Conservation (phyloP, 495 filamentous ascomycete species). For the Parmelia sp. region DNA sequence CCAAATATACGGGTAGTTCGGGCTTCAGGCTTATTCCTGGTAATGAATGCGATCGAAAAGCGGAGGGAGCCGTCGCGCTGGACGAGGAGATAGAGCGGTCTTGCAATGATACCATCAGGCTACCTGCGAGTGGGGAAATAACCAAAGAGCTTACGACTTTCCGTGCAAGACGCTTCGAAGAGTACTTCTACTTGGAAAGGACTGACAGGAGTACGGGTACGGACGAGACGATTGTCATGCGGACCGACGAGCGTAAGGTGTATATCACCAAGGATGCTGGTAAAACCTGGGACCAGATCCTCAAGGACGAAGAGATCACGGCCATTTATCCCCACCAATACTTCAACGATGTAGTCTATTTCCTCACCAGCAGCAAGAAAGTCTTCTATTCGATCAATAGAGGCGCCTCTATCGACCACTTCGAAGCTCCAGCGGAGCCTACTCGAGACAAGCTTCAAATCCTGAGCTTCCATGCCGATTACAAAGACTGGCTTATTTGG, state of each 20-base stretch:
- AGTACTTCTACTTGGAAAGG: slow-evolving; percentile 81
- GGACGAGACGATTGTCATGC: slow-evolving; percentile 83
- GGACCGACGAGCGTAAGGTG: slow-evolving; percentile 56
- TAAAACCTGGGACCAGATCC: slow-evolving; percentile 67
- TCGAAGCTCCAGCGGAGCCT: slow-evolving; percentile 53
- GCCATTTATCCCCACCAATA: slow-evolving; percentile 68
- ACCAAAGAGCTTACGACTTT: slow-evolving; percentile 50
- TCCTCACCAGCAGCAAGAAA: slow-evolving; percentile 61
- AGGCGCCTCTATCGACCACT: slow-evolving; percentile 58
- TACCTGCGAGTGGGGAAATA: slow-evolving; percentile 57
- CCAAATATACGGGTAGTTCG: slow-evolving; percentile 74
- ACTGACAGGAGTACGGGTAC: slow-evolving; percentile 53
- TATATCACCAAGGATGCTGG: slow-evolving; percentile 77
- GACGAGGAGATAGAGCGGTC: slow-evolving; percentile 42
- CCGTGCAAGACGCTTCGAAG: slow-evolving; percentile 44
- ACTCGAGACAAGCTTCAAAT: slow-evolving; percentile 41
- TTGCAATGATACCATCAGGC: slow-evolving; percentile 45
- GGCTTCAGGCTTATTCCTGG: slow-evolving; percentile 91
- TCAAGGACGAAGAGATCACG: slow-evolving; percentile 55
- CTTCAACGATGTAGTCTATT: slow-evolving; percentile 75
- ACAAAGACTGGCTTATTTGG: slow-evolving; percentile 87
- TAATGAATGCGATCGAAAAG: slow-evolving; percentile 66
- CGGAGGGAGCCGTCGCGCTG: slow-evolving; percentile 37
- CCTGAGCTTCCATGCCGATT: slow-evolving; percentile 70
- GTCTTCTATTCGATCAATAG: slow-evolving; percentile 75